These are phyloP conservation scores for Salix arbutifolia DNA, from an alignment of 345 rosid species.

Conservation along the genomic window DNA sequence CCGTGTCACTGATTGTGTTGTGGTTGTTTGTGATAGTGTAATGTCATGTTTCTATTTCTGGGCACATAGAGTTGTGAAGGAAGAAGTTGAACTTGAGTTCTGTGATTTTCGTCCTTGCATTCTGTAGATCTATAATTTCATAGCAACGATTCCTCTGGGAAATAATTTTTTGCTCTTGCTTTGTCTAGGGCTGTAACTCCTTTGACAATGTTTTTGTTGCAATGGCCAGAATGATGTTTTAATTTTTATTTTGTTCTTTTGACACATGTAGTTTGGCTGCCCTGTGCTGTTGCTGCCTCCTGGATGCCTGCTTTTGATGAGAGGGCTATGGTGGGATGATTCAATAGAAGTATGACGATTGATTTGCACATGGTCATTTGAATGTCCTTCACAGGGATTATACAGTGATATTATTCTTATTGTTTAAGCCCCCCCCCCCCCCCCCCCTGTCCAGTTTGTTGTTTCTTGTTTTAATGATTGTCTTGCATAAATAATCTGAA, in stretches of 20 bases:
- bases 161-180: too few species aligned
- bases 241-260: not conserved
- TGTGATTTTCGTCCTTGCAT: too few species aligned
- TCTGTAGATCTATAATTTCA: not conserved
- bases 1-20: too few species aligned
- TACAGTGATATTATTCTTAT: not conserved
- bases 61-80: too few species aligned
- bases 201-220: not conserved
- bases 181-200: not conserved
- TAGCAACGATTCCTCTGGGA: too few species aligned
- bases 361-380: too few species aligned
- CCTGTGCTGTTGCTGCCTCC: conserved; percentile 31
- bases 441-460: not conserved
- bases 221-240: not conserved
- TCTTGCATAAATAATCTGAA: conserved; percentile 8
- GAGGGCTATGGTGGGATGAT: not conserved
- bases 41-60: too few species aligned
- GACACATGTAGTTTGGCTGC: conserved; percentile 26
- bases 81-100: too few species aligned
- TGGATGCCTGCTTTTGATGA: conserved; percentile 29
- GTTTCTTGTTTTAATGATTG: not conserved
- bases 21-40: too few species aligned
- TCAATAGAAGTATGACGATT: not conserved
- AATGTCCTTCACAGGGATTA: not conserved
- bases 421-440: not conserved